Conservation (phyloP, 371 early-diverging fungal genomes). For the Actinomortierella wolfii region DNA sequence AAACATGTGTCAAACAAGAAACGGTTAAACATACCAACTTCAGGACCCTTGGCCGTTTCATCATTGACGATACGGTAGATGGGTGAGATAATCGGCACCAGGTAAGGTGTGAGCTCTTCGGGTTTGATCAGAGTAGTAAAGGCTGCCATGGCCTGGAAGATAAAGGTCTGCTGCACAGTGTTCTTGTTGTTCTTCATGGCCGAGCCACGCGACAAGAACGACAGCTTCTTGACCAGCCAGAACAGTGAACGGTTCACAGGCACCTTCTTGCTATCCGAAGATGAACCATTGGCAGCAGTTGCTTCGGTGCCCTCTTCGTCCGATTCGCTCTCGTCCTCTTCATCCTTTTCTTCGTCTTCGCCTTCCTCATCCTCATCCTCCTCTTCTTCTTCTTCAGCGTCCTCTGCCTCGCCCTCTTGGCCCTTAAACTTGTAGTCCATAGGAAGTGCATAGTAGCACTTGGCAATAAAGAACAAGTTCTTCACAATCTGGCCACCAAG, state of each 20-base stretch:
- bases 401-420: conserved; percentile 12
- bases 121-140: conserved; percentile 68
- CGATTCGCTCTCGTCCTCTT: conserved; percentile 43
- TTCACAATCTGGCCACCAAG: conserved; percentile 89
- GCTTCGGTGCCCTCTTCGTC: conserved; percentile 45
- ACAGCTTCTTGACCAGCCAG: conserved; percentile 69
- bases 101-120: conserved; percentile 62
- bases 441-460: conserved; percentile 63
- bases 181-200: conserved; percentile 45
- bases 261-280: conserved; percentile 6
- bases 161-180: conserved; percentile 64
- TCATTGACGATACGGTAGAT: conserved; percentile 84
- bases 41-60: conserved; percentile 64
- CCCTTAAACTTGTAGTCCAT: conserved; percentile 8
- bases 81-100: conserved; percentile 75
- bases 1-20: background rate
- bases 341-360: conserved; percentile 53
- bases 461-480: conserved; percentile 91
- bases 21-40: conserved; percentile 51
- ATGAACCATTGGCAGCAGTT: conserved; percentile 32
- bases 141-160: conserved; percentile 94
- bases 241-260: conserved; percentile 52
- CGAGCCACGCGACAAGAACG: conserved; percentile 71
- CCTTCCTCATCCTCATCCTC: conserved; percentile 42
- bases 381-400: conserved; percentile 28